These are phyloP conservation scores for Hyphodiscus sp. DNA, from an alignment of 2,329 filamentous ascomycete genomes.

Conservation along the genomic window DNA sequence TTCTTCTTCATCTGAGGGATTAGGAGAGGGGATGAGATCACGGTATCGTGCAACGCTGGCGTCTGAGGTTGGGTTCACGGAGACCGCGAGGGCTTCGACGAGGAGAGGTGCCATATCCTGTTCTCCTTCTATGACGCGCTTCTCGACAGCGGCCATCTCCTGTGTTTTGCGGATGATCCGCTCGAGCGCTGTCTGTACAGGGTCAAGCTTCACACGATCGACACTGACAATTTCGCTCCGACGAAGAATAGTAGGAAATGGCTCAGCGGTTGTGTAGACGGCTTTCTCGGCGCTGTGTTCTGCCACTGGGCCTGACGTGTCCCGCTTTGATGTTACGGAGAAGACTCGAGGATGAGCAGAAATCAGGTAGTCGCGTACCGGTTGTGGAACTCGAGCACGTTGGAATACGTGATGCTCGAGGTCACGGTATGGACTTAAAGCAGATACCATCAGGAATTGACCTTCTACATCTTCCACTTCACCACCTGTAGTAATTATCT, in stretches of 20 bases:
- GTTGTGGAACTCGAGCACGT: constrained; percentile 73
- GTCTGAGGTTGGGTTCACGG: constrained; percentile 68
- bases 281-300: constrained; percentile 79
- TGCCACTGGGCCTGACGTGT: constrained; percentile 59
- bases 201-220: constrained; percentile 55
- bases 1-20: constrained; percentile 33
- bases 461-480: constrained; percentile 79
- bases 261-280: constrained; percentile 74
- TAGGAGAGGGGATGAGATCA: constrained; percentile 55
- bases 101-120: constrained; percentile 62
- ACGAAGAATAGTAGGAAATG: constrained; percentile 85
- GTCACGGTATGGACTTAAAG: constrained; percentile 77
- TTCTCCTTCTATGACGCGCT: constrained; percentile 65
- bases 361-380: constrained; percentile 80
- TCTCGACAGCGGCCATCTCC: constrained; percentile 72
- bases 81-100: constrained; percentile 68
- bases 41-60: constrained; percentile 75
- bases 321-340: constrained; percentile 66
- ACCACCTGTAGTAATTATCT: constrained; percentile 61
- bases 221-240: constrained; percentile 75
- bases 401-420: constrained; percentile 79
- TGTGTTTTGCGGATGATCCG: constrained; percentile 85
- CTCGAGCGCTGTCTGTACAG: constrained; percentile 84
- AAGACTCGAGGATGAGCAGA: constrained; percentile 73
- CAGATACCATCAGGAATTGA: constrained; percentile 78